These are phyloP conservation scores for Lagenidium giganteum DNA, from an alignment of 352 stramenopile species.

Conservation along the genomic window DNA sequence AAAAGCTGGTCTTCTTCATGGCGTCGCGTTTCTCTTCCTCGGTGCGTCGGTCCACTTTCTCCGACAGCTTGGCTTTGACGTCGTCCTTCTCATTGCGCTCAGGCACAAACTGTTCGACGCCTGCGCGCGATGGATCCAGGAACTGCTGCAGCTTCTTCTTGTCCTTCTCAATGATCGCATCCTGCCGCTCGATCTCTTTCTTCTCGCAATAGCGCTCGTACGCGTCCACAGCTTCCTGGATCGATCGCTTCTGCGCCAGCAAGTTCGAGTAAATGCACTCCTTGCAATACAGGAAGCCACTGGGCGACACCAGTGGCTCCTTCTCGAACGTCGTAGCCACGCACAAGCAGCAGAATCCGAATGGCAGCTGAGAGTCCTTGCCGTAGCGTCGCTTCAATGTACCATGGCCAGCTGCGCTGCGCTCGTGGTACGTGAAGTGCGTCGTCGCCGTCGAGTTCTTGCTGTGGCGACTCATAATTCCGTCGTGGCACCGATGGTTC, in stretches of 20 bases:
- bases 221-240: constrained; percentile 55
- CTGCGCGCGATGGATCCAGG: constrained; percentile 29
- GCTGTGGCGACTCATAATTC: constrained; percentile 85
- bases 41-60: constrained; percentile 72
- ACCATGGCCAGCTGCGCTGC: constrained; percentile 63
- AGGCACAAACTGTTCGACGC: background rate
- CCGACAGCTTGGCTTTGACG: constrained; percentile 41
- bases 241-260: constrained; percentile 74
- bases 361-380: constrained; percentile 71
- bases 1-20: constrained; percentile 83
- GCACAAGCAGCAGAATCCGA: constrained; percentile 77
- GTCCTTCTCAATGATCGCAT: constrained; percentile 43
- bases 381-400: constrained; percentile 82
- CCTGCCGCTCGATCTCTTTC: constrained; percentile 39
- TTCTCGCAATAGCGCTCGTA: constrained; percentile 65
- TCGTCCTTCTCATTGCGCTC: constrained; percentile 14
- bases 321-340: constrained; percentile 51
- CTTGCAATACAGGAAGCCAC: constrained; percentile 80
- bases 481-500: no score
- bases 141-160: constrained; percentile 43
- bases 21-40: constrained; percentile 66
- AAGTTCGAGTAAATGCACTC: constrained; percentile 87
- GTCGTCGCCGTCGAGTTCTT: constrained; percentile 86
- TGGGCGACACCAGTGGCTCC: constrained; percentile 59
- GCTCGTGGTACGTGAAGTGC: constrained; percentile 87